Conservation (phyloP, 2,329 filamentous ascomycete genomes). For the Alternaria sp. region DNA sequence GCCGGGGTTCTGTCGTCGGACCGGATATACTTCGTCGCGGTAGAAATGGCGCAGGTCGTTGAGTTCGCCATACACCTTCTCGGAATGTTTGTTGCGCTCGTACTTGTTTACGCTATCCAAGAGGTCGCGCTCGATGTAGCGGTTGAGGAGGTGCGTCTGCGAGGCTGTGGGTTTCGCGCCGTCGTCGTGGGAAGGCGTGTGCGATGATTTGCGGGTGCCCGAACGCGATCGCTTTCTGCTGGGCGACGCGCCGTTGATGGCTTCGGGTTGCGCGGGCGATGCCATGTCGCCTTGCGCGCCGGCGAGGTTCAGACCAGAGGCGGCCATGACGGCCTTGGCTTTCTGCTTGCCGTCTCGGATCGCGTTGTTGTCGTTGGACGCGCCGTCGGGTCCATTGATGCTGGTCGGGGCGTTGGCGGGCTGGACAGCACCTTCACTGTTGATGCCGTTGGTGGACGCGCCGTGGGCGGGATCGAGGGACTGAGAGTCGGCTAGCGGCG, state of each 20-base stretch:
- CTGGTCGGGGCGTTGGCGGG: slow-evolving; percentile 34
- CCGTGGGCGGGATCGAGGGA: slow-evolving; percentile 33
- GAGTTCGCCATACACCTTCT: slow-evolving; percentile 69
- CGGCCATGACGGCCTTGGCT: slow-evolving; percentile 64
- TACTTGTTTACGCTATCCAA: slow-evolving; percentile 62
- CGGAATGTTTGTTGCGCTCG: slow-evolving; percentile 57
- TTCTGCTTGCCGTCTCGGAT: slow-evolving; percentile 66
- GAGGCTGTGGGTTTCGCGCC: slow-evolving; percentile 47
- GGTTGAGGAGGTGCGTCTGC: slow-evolving; percentile 60
- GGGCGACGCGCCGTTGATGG: slow-evolving; percentile 56
- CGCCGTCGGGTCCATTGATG: slow-evolving; percentile 33
- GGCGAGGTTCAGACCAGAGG: slow-evolving; percentile 53
- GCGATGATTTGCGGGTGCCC: slow-evolving; percentile 59
- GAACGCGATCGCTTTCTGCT: slow-evolving; percentile 66
- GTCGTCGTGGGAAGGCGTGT: slow-evolving; percentile 40
- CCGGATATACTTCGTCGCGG: slow-evolving; percentile 61
- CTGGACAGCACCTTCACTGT: slow-evolving; percentile 43
- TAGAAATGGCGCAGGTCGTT: slow-evolving; percentile 36
- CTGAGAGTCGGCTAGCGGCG: slow-evolving; percentile 34
- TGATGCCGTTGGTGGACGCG: slow-evolving; percentile 43
- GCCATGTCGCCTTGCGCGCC: slow-evolving; percentile 36
- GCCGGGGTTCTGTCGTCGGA: slow-evolving; percentile 62
- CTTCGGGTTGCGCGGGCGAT: slow-evolving; percentile 42
- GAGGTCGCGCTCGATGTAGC: slow-evolving; percentile 70
- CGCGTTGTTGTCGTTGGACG: slow-evolving; percentile 49